These are phyloP conservation scores for Paramecium sonneborni DNA, from an alignment of 73 alveolate species.

Conservation along the genomic window DNA sequence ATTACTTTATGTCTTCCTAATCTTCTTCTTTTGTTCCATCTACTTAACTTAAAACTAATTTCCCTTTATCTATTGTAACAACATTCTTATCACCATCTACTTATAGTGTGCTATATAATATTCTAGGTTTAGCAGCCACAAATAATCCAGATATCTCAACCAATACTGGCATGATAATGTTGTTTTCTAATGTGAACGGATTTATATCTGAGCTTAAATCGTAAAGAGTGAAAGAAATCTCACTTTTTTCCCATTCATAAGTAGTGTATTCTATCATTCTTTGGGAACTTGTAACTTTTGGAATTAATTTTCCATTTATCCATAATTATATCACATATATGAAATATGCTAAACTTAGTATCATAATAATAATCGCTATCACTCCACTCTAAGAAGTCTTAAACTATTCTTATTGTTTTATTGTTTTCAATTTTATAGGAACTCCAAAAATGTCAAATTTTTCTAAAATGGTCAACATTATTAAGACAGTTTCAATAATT, in stretches of 20 bases:
- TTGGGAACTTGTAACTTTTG: not conserved
- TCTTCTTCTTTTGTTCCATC: not conserved
- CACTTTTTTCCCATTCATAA: not conserved
- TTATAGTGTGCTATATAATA: not conserved
- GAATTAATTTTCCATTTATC: not conserved
- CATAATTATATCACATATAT: not conserved
- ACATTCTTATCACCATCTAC: not conserved
- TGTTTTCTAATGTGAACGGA: slow-evolving; percentile 10
- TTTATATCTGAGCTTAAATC: not conserved
- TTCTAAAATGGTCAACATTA: not conserved
- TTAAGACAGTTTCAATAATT: not conserved
- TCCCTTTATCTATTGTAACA: not conserved
- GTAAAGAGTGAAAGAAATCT: not conserved
- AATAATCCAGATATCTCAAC: not conserved
- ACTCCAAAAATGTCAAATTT: slow-evolving; percentile 18
- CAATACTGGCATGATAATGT: slow-evolving; percentile 9
- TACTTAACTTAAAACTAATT: not conserved
- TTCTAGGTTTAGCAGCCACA: not conserved
- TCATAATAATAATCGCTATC: not conserved
- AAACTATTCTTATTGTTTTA: not conserved
- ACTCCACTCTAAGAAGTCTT: not conserved
- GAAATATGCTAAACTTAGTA: not conserved
- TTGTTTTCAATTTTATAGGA: not conserved
- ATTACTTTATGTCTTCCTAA: not conserved
- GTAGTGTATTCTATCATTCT: not conserved